Evolutionary conservation across 192 early-diverging fungal species (phyloP).

Genomic region (Fimicolochytrium jonesii): DNA sequence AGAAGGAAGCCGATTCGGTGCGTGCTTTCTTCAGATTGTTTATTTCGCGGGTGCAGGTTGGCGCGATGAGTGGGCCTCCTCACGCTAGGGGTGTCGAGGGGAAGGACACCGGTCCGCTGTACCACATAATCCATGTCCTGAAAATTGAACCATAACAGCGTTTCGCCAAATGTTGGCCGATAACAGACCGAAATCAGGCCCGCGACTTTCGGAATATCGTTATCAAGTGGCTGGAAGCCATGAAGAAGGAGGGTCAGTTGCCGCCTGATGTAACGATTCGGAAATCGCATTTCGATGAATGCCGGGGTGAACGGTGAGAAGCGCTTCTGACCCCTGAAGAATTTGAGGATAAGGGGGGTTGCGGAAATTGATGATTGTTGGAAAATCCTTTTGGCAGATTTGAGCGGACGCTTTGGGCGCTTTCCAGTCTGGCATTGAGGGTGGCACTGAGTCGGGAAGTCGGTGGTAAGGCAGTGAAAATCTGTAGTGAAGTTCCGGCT

Average conservation of each 20-base stretch:
- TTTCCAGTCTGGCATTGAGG: conserved; percentile 27
- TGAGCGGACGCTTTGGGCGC: conserved; percentile 29
- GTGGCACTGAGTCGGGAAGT: conserved; percentile 8
- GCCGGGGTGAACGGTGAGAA: conserved; percentile 30
- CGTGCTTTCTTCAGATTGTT: not conserved
- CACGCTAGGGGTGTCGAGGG: no score
- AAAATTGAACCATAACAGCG: conserved; percentile 4
- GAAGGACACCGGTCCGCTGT: no score
- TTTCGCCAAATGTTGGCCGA: conserved; percentile 27
- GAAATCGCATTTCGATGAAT: conserved; percentile 33
- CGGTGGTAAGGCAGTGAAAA: not conserved
- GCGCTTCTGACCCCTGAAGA: not conserved
- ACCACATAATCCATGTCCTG: not conserved
- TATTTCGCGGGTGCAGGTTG: no score
- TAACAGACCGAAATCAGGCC: conserved; percentile 21
- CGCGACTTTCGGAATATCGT: conserved; percentile 30
- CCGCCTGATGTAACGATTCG: conserved; percentile 22
- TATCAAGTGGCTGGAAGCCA: conserved; percentile 27
- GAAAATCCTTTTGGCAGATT: conserved; percentile 26
- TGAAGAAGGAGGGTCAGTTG: conserved; percentile 34
- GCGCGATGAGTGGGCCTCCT: no score
- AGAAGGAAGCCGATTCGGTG: conserved; percentile 13
- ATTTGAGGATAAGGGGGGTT: no score
- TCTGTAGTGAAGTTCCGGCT: not conserved
- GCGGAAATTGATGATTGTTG: no score